These are phyloP conservation scores for Erythrobasidium hasegawianum DNA, from an alignment of 1,284 basidiomycete genomes.

Conservation along the genomic window DNA sequence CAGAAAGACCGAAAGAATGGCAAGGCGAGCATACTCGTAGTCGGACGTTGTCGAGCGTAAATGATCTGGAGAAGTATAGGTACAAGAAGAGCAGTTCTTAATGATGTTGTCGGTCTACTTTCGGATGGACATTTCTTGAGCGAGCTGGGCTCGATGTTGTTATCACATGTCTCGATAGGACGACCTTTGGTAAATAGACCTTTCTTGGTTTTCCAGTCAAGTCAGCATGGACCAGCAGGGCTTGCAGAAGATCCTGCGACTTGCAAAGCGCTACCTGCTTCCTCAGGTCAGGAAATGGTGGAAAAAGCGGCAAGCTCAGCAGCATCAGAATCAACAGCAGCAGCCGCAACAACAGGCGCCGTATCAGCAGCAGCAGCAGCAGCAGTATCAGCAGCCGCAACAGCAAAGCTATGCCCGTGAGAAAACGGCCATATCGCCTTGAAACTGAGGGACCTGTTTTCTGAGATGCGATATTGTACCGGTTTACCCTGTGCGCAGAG, in stretches of 20 bases:
- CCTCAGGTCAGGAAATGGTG: conserved; percentile 20
- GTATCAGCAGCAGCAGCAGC: conserved; percentile 3
- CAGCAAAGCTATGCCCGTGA: conserved; percentile 10
- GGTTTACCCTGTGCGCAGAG: not conserved
- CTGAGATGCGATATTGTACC: not conserved
- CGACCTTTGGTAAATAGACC: not conserved
- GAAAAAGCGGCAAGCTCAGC: conserved; percentile 11
- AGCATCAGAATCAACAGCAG: conserved; percentile 26
- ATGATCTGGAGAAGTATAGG: not conserved
- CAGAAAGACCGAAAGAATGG: conserved; percentile 9
- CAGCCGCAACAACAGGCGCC: conserved; percentile 6
- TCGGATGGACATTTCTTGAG: no score
- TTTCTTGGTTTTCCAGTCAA: not conserved
- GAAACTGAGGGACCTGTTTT: conserved; percentile 4
- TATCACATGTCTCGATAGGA: no score
- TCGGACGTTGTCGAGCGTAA: not conserved
- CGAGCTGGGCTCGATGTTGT: no score
- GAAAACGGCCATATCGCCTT: not conserved
- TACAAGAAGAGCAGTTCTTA: not conserved
- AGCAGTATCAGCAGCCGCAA: conserved; percentile 8
- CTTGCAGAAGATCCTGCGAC: not conserved
- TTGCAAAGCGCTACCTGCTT: conserved; percentile 25
- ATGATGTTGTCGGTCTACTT: no score
- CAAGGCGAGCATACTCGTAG: not conserved
- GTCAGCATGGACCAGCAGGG: not conserved